Evolutionary conservation across 2,329 filamentous ascomycete genomes (phyloP), one percentile per base, ranked within the genome.

Genomic region (Neonectria hederae): DNA sequence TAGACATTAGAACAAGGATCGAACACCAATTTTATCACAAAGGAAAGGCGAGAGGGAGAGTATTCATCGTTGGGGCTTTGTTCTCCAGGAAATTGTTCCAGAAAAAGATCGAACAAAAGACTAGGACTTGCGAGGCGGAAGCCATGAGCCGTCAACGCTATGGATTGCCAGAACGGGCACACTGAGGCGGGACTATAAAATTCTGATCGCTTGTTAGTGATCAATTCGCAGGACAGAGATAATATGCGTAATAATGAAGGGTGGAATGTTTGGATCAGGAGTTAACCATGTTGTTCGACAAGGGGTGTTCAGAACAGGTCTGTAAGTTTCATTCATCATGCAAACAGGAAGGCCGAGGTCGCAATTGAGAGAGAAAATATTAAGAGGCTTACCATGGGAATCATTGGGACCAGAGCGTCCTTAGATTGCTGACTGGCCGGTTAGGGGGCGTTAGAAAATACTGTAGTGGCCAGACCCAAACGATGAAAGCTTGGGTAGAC

Each of bases 281-380:
- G 65, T 22, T 66, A 69, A 70, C 58, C 69, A 73, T 71, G 38
- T 66, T 71, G 69, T 68, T 77, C 76, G 68, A 76, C 75, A 76
- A 76, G 48, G 55, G 60, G 22, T 62, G 51, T 77, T 75, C 73
- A 72, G 75, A 76, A 77, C 75, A 77, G 75, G 76, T 77, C 75
- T 75, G 74, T 77, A 73, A 72, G 74, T 57, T 56, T 70, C 40
- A 70, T 65, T 77, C 73, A 75, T 77, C 73, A 76, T 73, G 28
- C 43, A 68, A 69, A 62, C 28, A 46, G 5, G 59, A 43, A 43
- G 56, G 32, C n/a, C 19, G 26, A 13, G 11, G 19, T 4, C 21
- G 51, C 21, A 49, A 21, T 21, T 35, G 59, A 55, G 59, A 22
- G n/a, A 42, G 48, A 30, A 61, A 32, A 7, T n/a, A 54, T 17